Base-by-base conservation (phyloP, 768 basidiomycete species). In the Trichaptum fuscoviolaceum region DNA sequence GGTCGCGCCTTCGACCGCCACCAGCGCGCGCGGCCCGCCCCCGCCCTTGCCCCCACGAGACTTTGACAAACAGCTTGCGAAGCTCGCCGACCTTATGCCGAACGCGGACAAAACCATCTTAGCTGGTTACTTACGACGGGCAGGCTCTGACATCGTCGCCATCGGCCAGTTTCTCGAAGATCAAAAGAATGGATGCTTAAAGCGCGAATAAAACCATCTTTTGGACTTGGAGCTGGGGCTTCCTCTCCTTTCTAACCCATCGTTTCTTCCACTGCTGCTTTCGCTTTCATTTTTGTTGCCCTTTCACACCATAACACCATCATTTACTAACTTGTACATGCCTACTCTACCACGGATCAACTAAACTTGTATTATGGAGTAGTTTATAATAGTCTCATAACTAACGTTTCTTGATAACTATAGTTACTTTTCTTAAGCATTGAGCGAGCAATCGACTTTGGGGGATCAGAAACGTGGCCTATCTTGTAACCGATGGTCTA, bases 121-220 rank as follows among this genome's bases (percentile, higher is more conserved):
- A 8, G 87, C 87, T 52, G 84, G 86, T 17, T 94, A 94, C 75
- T 75, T 94, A 67, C 84, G 85, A 30, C 83, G 89, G 10, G 81
- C 91, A 10, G 92, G 92, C 24, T 86, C 91, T 72, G 91, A 92
- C 75, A 89, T 93, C 58, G 78, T 91, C 58, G 92, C 92, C n/a
- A 92, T 94, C 70, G 91, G 91, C 18, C 89, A 91, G 73, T 94
- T 92, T 74, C 79, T 94, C 12, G 92, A 92, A 69, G 92, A 94
- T 69, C 90, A 92, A 74, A 89, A 88, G 78, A 90, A 88, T 71
- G 91, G 91, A 35, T 82, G 79, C 60, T 73, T 92, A 62, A 79
- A 81, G 66, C 68, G 73, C 42, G 70, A 73, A 59, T 77, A 67
- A 71, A 3, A 30, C 8, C 30, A 69, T 67, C 65, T 64, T 67